Evolutionary conservation across 1,139 yeast genomes (phyloP).

Genomic region (Hemisphaericaspora lyxosophila): DNA sequence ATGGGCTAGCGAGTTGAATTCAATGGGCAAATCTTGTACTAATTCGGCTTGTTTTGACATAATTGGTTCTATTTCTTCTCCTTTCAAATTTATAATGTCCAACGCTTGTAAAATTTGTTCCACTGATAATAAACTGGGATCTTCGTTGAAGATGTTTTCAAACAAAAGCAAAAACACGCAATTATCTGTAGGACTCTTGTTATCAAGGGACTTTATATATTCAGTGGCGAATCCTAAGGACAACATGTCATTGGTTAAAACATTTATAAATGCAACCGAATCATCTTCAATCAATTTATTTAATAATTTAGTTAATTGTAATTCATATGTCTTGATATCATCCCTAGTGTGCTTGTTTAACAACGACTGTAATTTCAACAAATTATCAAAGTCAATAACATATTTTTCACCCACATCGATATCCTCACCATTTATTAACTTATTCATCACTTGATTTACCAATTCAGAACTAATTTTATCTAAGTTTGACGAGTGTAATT

Average conservation of each 20-base stretch:
- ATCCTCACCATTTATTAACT: constrained; percentile 24
- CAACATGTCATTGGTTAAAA: neutral
- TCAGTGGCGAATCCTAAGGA: neutral
- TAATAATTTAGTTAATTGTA: constrained; percentile 9
- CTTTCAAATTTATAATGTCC: constrained; percentile 8
- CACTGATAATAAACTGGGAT: constrained; percentile 6
- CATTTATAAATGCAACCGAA: constrained; percentile 3
- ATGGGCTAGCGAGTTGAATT: neutral
- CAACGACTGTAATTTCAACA: constrained; percentile 8
- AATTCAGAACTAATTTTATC: constrained; percentile 13
- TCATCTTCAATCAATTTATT: constrained; percentile 11
- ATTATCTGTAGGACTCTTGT: neutral
- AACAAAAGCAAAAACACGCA: constrained; percentile 4
- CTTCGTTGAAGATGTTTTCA: constrained; percentile 5
- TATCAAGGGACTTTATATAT: constrained; percentile 1
- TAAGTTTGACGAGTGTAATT: constrained; percentile 20
- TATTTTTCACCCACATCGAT: constrained; percentile 12
- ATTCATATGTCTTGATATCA: neutral
- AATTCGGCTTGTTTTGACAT: constrained; percentile 5
- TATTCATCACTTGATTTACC: constrained; percentile 20
- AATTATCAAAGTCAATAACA: constrained; percentile 7
- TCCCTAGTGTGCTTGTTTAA: constrained; percentile 2
- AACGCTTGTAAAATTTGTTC: constrained; percentile 6
- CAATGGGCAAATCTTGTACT: neutral
- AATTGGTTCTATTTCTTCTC: neutral